Evolutionary conservation across 1,284 basidiomycete genomes (phyloP).

Genomic region (Ganoderma leucocontextum): DNA sequence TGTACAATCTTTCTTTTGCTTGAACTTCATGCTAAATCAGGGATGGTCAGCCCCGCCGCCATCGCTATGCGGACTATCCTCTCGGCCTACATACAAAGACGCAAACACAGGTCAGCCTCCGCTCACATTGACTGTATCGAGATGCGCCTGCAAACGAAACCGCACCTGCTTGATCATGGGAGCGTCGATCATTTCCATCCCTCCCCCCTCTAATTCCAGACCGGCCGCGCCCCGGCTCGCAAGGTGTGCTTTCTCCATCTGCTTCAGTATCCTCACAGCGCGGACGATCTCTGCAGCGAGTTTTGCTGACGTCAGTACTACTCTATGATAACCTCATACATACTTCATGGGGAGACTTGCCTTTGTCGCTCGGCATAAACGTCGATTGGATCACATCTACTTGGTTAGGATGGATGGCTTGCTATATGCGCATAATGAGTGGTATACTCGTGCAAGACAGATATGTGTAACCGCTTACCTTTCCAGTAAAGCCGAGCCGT

Average conservation of each 20-base stretch:
- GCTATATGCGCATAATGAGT: slow-evolving; percentile 56
- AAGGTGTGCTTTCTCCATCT: slow-evolving; percentile 64
- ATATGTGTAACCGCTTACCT: slow-evolving; percentile 53
- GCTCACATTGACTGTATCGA: slow-evolving; percentile 33
- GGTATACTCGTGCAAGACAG: neutral
- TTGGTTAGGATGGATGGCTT: slow-evolving; percentile 95
- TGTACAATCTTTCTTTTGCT: neutral
- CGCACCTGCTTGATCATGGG: slow-evolving; percentile 88
- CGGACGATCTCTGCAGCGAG: slow-evolving; percentile 72
- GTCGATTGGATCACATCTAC: slow-evolving; percentile 81
- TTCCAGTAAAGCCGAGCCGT: slow-evolving; percentile 85
- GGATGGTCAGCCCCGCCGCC: slow-evolving; percentile 71
- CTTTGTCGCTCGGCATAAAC: slow-evolving; percentile 80
- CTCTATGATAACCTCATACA: neutral
- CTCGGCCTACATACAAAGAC: slow-evolving; percentile 62
- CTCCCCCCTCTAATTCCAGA: slow-evolving; percentile 66
- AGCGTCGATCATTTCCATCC: slow-evolving; percentile 90
- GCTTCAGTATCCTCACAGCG: slow-evolving; percentile 77
- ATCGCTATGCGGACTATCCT: slow-evolving; percentile 69
- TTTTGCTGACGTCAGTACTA: neutral
- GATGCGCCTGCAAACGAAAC: neutral
- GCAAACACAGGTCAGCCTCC: slow-evolving; percentile 7
- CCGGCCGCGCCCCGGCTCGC: slow-evolving; percentile 68
- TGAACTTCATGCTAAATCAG: slow-evolving; percentile 42
- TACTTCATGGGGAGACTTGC: slow-evolving; percentile 47